Conservation (phyloP, 768 basidiomycete genomes). For the Suillus ampliporus region DNA sequence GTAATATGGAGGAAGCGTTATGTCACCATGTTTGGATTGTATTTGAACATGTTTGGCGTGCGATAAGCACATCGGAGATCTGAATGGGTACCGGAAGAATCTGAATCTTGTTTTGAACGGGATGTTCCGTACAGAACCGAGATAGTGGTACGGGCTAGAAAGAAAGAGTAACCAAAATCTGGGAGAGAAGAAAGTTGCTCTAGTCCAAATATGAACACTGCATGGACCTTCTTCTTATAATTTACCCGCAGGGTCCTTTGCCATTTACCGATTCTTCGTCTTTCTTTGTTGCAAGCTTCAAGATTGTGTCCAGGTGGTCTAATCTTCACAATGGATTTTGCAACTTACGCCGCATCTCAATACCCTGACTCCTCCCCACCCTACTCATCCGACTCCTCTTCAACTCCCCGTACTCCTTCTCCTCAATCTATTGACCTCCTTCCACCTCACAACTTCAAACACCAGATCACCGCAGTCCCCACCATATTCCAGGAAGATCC, state of each 20-base stretch:
- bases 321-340: constrained; percentile 57
- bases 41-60: constrained; percentile 18
- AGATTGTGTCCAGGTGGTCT: constrained; percentile 4
- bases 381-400: constrained; percentile 71
- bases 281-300: constrained; percentile 12
- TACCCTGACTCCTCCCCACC: constrained; percentile 31
- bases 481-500: constrained; percentile 54
- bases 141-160: constrained; percentile 38
- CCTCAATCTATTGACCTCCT: constrained; percentile 51
- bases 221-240: constrained; percentile 43
- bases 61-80: constrained; percentile 38
- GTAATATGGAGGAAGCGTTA: constrained; percentile 30
- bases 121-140: constrained; percentile 38
- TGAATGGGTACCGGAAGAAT: constrained; percentile 22
- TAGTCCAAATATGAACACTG: constrained; percentile 30
- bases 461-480: constrained; percentile 50
- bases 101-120: constrained; percentile 31
- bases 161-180: constrained; percentile 46
- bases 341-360: constrained; percentile 56
- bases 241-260: constrained; percentile 21
- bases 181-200: constrained; percentile 35
- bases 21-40: constrained; percentile 32
- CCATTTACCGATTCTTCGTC: constrained; percentile 22
- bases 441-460: constrained; percentile 45
- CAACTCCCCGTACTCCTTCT: constrained; percentile 76